These are phyloP conservation scores for Neofusicoccum cordaticola DNA, from an alignment of 2,329 filamentous ascomycete genomes.

Conservation along the genomic window DNA sequence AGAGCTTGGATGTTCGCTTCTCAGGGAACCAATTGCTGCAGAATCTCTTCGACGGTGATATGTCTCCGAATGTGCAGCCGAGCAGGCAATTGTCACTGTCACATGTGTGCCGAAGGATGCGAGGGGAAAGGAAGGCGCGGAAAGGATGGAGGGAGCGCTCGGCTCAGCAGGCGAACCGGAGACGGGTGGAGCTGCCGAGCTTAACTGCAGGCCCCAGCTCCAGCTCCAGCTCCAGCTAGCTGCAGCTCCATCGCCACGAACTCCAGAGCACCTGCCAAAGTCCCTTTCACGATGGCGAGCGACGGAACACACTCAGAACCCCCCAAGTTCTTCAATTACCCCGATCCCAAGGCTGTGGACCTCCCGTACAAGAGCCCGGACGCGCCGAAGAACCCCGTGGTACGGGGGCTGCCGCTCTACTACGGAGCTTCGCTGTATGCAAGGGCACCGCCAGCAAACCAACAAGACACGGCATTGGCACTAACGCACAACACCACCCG, in stretches of 20 bases:
- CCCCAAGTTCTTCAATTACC: conserved; percentile 31
- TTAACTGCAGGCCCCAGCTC: not conserved
- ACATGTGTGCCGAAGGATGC: not conserved
- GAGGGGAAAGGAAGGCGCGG: not conserved
- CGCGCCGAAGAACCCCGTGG: conserved; percentile 61
- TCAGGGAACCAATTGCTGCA: too few species aligned
- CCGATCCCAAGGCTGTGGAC: conserved; percentile 30
- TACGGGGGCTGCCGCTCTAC: conserved; percentile 64
- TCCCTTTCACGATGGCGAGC: not conserved
- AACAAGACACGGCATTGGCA: not conserved
- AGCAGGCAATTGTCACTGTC: not conserved
- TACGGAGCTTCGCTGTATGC: conserved; percentile 61
- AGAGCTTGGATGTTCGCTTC: too few species aligned
- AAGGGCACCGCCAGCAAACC: conserved; percentile 2
- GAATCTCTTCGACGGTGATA: too few species aligned
- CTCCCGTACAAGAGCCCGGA: conserved; percentile 35
- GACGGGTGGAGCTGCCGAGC: not conserved
- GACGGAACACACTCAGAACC: not conserved
- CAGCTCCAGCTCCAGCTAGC: not conserved
- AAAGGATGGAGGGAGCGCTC: not conserved
- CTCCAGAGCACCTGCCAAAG: too few species aligned
- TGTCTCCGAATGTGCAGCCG: too few species aligned
- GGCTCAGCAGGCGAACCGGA: not conserved
- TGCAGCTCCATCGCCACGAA: not conserved
- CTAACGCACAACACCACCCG: not conserved